Percentiles rank a stretch among this genome's conserved stretches.
Conservation (phyloP, 2,329 filamentous ascomycete genomes). For the Emmonsiellopsis sp. region DNA sequence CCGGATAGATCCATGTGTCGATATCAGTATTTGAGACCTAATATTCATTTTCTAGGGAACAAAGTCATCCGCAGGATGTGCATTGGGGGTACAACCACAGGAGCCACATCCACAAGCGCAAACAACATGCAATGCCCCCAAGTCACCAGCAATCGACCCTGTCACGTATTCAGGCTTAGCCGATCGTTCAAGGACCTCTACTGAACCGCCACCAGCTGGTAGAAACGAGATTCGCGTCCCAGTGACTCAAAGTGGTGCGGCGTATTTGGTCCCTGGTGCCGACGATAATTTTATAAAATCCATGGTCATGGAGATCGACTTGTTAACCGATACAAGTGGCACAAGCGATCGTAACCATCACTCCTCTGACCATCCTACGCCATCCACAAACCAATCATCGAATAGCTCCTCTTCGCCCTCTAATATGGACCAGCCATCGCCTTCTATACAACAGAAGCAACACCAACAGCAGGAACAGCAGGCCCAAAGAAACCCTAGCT, state of each 20-base stretch:
- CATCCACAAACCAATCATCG: conserved; percentile 27
- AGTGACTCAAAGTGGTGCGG: neutral
- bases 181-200: neutral
- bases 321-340: conserved; percentile 20
- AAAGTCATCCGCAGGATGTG: too few relatives aligned
- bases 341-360: conserved; percentile 20
- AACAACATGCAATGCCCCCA: too few relatives aligned
- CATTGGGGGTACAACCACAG: neutral
- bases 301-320: conserved; percentile 22
- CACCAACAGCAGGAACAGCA: conserved; percentile 5
- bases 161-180: too few relatives aligned
- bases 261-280: neutral
- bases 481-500: conserved; percentile 3
- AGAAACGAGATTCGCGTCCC: neutral
- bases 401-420: conserved; percentile 26
- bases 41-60: too few relatives aligned
- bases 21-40: neutral
- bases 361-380: conserved; percentile 26
- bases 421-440: conserved; percentile 19
- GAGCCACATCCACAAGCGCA: neutral
- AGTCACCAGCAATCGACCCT: too few relatives aligned
- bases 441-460: conserved; percentile 15
- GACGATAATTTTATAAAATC: conserved; percentile 3
- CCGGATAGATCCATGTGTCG: neutral
- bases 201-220: neutral